Conservation (phyloP, 192 early-diverging fungal genomes). For the Backusella australiensis region DNA sequence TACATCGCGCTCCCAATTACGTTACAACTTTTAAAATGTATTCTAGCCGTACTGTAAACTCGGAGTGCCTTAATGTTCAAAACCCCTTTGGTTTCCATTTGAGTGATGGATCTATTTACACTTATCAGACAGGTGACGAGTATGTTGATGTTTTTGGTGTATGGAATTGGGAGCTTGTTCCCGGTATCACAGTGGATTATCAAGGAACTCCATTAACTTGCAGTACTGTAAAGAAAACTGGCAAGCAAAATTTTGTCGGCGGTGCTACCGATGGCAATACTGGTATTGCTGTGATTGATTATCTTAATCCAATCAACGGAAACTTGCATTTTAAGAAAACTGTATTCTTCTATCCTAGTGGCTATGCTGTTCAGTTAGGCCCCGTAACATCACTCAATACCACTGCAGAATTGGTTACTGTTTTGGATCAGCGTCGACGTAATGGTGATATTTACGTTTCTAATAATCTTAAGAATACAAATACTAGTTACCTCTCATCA, state of each 20-base stretch:
- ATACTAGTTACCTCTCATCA: neutral
- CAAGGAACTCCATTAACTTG: slow-evolving; percentile 18
- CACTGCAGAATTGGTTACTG: neutral
- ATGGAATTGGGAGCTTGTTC: slow-evolving; percentile 29
- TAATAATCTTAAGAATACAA: neutral
- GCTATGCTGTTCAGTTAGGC: slow-evolving; percentile 23
- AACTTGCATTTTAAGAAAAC: slow-evolving; percentile 19
- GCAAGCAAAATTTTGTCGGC: slow-evolving; percentile 24
- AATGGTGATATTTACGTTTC: slow-evolving; percentile 20
- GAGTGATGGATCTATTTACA: slow-evolving; percentile 29
- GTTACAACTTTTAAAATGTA: slow-evolving; percentile 33
- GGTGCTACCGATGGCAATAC: slow-evolving; percentile 19
- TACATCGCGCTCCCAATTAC: slow-evolving; percentile 20
- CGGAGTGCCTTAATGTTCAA: slow-evolving; percentile 28
- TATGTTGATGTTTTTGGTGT: slow-evolving; percentile 30
- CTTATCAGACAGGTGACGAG: slow-evolving; percentile 28
- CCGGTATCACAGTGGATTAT: slow-evolving; percentile 30
- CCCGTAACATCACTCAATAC: neutral
- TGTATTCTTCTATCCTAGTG: slow-evolving; percentile 19
- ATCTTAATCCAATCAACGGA: slow-evolving; percentile 15
- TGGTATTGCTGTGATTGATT: slow-evolving; percentile 30
- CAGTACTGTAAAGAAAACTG: neutral
- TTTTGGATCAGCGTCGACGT: slow-evolving; percentile 22
- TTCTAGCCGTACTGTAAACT: slow-evolving; percentile 24
- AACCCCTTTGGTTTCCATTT: slow-evolving; percentile 31